A percentile compares a stretch with the other conserved stretches of the same genome.
Conservation (phyloP, 352 stramenopile species). For the Phytophthora sp. region DNA sequence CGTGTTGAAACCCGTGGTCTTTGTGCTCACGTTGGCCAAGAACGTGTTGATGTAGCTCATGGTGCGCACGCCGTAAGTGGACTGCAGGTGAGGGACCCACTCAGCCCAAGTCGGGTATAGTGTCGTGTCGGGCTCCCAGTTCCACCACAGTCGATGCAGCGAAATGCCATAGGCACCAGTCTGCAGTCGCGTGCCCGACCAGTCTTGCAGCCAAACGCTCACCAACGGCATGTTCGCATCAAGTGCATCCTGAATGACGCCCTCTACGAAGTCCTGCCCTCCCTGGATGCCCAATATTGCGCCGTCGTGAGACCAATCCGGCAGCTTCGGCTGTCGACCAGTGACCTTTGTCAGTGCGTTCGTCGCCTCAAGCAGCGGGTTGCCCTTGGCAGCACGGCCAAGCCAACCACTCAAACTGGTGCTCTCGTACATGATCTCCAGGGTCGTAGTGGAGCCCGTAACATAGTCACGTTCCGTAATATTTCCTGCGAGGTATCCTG, state of each 20-base stretch:
- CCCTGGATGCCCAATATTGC: slow-evolving; percentile 32
- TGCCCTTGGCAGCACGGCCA: slow-evolving; percentile 14
- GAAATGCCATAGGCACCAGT: slow-evolving; percentile 19
- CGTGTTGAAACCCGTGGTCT: slow-evolving; percentile 33
- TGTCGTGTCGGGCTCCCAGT: slow-evolving; percentile 31
- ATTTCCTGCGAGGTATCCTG: slow-evolving; percentile 21
- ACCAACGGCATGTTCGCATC: slow-evolving; percentile 21
- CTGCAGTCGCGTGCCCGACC: slow-evolving; percentile 27
- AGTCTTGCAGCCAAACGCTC: slow-evolving; percentile 29
- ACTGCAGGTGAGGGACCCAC: slow-evolving; percentile 25
- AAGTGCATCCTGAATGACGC: slow-evolving; percentile 21
- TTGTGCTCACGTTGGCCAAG: slow-evolving; percentile 26
- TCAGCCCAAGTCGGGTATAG: slow-evolving; percentile 29
- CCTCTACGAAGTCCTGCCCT: slow-evolving; percentile 33
- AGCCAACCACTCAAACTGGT: slow-evolving; percentile 24
- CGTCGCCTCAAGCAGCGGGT: slow-evolving; percentile 27
- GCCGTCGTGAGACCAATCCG: slow-evolving; percentile 26
- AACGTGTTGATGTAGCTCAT: slow-evolving; percentile 39
- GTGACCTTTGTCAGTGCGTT: slow-evolving; percentile 24
- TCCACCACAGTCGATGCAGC: slow-evolving; percentile 29
- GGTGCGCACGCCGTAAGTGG: slow-evolving; percentile 19
- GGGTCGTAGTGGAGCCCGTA: slow-evolving; percentile 18
- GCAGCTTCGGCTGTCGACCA: slow-evolving; percentile 20
- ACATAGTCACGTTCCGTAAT: slow-evolving; percentile 21
- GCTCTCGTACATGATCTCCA: slow-evolving; percentile 30